Conservation (phyloP, 108 stramenopile genomes). For the Phaeodactylum tricornutum region DNA sequence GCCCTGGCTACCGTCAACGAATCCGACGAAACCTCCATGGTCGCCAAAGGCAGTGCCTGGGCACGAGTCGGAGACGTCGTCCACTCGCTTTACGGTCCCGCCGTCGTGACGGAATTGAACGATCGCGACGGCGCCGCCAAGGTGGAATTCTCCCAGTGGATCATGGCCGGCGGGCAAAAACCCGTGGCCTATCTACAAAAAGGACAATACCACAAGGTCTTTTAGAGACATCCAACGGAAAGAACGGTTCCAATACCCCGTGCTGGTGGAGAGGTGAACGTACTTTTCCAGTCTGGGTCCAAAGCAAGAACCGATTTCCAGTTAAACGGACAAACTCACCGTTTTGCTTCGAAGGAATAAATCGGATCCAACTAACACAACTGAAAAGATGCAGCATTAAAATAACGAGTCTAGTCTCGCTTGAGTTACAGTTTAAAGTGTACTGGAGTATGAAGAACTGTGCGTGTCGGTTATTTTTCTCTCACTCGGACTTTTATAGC, state of each 20-base stretch:
- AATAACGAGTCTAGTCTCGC: no score
- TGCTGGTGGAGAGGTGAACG: no score
- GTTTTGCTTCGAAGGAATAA: no score
- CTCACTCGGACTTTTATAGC: no score
- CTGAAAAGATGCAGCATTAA: no score
- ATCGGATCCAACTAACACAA: no score
- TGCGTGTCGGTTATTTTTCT: no score
- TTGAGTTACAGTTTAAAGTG: no score
- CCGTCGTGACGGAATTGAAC: slow-evolving; percentile 57
- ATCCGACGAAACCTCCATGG: slow-evolving; percentile 67
- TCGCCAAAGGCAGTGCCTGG: slow-evolving; percentile 86
- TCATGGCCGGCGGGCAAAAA: slow-evolving; percentile 20
- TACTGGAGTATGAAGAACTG: no score
- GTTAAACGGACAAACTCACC: no score
- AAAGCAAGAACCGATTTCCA: no score
- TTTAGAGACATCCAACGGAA: slow-evolving; percentile 6
- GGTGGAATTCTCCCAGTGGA: slow-evolving; percentile 7
- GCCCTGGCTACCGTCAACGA: slow-evolving; percentile 54
- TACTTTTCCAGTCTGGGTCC: no score
- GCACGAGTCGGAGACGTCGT: slow-evolving; percentile 84
- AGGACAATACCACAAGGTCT: slow-evolving; percentile 23
- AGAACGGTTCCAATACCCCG: slow-evolving; percentile 1
- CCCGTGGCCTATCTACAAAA: slow-evolving; percentile 18
- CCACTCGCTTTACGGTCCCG: slow-evolving; percentile 58
- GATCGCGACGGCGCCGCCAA: slow-evolving; percentile 1